Conservation (phyloP, 257 asterid genomes). For the Solanum dulcamara region DNA sequence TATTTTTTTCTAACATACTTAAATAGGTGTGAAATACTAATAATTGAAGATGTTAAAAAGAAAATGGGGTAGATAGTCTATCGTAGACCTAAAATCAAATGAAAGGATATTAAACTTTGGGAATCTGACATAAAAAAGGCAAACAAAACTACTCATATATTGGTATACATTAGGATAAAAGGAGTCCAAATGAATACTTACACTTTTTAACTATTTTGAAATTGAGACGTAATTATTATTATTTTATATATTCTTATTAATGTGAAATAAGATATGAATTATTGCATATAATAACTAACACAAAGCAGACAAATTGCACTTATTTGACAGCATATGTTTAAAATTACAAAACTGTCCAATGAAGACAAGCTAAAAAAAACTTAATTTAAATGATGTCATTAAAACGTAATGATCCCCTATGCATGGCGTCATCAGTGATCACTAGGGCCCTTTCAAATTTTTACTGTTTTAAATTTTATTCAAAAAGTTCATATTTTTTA, state of each 20-base stretch:
- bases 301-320: background rate
- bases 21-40: too few relatives aligned
- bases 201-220: too few relatives aligned
- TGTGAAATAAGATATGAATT: background rate
- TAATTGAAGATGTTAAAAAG: too few relatives aligned
- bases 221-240: background rate
- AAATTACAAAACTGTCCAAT: background rate
- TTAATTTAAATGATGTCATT: background rate
- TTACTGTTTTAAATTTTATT: background rate
- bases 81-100: background rate
- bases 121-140: too few relatives aligned
- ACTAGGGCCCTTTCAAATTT: background rate
- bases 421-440: background rate
- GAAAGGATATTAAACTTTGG: too few relatives aligned
- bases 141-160: too few relatives aligned
- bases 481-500: background rate
- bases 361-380: background rate
- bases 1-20: too few relatives aligned
- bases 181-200: too few relatives aligned
- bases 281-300: background rate
- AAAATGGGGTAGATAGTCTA: too few relatives aligned
- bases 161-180: too few relatives aligned
- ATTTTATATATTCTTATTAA: background rate
- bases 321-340: background rate
- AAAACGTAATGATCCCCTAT: background rate